Evolutionary conservation across 2,329 filamentous ascomycete genomes (phyloP).

Genomic region (Cytospora piceicola): DNA sequence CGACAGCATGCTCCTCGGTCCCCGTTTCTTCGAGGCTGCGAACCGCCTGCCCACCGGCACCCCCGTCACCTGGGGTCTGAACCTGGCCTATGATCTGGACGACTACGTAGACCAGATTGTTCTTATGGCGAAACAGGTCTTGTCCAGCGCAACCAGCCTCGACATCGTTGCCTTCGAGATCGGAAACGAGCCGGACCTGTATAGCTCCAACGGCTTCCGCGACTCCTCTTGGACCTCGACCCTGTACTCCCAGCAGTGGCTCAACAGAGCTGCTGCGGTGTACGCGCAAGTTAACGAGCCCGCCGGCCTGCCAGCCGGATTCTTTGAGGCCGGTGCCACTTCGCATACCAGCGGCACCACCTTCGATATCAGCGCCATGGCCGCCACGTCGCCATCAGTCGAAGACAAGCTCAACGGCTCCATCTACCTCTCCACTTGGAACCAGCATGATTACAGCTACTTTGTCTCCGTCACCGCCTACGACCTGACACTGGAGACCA

Average conservation of each 20-base stretch:
- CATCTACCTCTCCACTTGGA: slow-evolving; percentile 45
- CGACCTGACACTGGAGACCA: slow-evolving; percentile 47
- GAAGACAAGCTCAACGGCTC: slow-evolving; percentile 39
- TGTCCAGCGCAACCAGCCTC: slow-evolving; percentile 34
- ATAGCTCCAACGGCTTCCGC: slow-evolving; percentile 48
- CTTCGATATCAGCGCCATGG: slow-evolving; percentile 50
- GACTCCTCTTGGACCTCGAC: slow-evolving; percentile 47
- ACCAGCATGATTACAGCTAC: slow-evolving; percentile 59
- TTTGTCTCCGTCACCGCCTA: slow-evolving; percentile 52
- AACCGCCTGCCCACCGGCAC: slow-evolving; percentile 54
- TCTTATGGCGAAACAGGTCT: slow-evolving; percentile 41
- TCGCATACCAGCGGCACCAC: slow-evolving; percentile 55
- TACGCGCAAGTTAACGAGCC: slow-evolving; percentile 50
- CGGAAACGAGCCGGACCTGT: slow-evolving; percentile 40
- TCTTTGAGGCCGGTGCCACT: slow-evolving; percentile 54
- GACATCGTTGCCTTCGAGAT: slow-evolving; percentile 38
- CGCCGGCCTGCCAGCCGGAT: slow-evolving; percentile 43
- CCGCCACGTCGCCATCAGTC: slow-evolving; percentile 42
- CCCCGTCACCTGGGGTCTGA: slow-evolving; percentile 54
- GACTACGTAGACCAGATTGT: slow-evolving; percentile 50
- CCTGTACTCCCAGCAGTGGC: slow-evolving; percentile 50
- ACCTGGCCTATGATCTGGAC: slow-evolving; percentile 49
- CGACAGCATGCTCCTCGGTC: slow-evolving; percentile 51
- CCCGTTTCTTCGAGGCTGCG: slow-evolving; percentile 50
- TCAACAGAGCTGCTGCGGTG: slow-evolving; percentile 47